These are phyloP conservation scores for Acer negundo DNA, from an alignment of 345 rosid genomes.

Conservation along the genomic window DNA sequence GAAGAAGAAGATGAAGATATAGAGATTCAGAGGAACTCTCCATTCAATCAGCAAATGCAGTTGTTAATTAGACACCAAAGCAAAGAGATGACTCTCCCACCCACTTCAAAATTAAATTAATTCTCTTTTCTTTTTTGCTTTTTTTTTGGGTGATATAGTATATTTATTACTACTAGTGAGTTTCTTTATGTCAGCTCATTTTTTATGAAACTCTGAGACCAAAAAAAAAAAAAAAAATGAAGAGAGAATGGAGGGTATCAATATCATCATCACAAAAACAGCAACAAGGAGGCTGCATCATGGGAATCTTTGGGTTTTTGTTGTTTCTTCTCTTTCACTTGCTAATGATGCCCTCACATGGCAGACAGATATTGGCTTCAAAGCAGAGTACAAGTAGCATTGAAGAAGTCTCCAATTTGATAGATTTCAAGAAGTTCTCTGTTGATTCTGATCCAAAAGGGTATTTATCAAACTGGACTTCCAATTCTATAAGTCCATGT, in stretches of 20 bases:
- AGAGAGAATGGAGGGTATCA: constrained; percentile 28
- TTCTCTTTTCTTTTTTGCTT: too few relatives aligned
- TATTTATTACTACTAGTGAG: not conserved
- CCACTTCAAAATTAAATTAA: constrained; percentile 6
- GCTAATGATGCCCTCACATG: constrained; percentile 26
- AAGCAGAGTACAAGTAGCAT: constrained; percentile 20
- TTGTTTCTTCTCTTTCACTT: constrained; percentile 30
- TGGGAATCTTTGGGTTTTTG: constrained; percentile 24
- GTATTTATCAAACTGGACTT: constrained; percentile 54
- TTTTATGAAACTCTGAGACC: constrained; percentile 13
- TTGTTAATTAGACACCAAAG: not conserved
- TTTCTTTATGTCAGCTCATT: constrained; percentile 15
- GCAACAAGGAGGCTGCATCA: not conserved
- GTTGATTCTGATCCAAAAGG: constrained; percentile 62
- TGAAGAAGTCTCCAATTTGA: constrained; percentile 44
- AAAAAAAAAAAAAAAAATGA: constrained; percentile 28
- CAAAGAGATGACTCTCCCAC: not conserved
- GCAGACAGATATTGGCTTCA: constrained; percentile 27
- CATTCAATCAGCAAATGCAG: constrained; percentile 2
- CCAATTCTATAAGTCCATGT: constrained; percentile 45
- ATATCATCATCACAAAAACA: constrained; percentile 7
- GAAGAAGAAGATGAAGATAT: not conserved
- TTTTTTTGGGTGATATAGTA: too few relatives aligned
- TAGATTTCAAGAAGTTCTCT: constrained; percentile 67
- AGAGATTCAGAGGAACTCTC: not conserved